Conservation (phyloP, 495 filamentous ascomycete genomes). For the Neurospora tetrasperma region DNA sequence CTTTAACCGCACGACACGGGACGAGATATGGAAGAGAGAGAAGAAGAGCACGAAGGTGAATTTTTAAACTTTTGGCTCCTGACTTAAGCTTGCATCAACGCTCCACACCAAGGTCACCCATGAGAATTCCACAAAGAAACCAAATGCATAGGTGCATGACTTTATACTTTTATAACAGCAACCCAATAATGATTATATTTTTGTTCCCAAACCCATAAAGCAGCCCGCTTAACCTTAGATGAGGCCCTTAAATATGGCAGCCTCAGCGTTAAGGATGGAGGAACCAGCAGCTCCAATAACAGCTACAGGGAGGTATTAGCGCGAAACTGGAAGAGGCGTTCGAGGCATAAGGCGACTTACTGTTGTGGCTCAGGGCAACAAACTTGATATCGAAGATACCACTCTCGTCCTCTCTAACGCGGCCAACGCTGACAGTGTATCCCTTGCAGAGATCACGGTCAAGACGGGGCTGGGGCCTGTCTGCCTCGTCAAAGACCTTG, state of each 20-base stretch:
- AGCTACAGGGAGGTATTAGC: conserved; percentile 32
- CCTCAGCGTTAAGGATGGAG: conserved; percentile 89
- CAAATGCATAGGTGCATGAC: not conserved
- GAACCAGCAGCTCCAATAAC: conserved; percentile 92
- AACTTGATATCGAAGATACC: conserved; percentile 78
- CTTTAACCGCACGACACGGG: not conserved
- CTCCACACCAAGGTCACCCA: not conserved
- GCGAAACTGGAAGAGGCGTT: not conserved
- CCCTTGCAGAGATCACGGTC: conserved; percentile 66
- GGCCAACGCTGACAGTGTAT: conserved; percentile 74
- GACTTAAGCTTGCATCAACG: not conserved
- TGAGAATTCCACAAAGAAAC: not conserved
- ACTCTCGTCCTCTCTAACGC: conserved; percentile 61
- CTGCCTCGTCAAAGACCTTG: conserved; percentile 65
- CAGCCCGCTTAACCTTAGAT: conserved; percentile 36
- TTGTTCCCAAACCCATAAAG: not conserved
- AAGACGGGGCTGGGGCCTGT: conserved; percentile 75
- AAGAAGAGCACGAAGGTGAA: not conserved
- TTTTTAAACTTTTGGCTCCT: not conserved
- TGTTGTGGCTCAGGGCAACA: conserved; percentile 76
- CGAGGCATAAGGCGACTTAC: conserved; percentile 33
- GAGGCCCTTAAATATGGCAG: conserved; percentile 81
- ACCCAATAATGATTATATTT: not conserved
- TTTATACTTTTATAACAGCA: not conserved
- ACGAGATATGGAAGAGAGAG: not conserved